These are phyloP conservation scores for Candida coleopterorum DNA, from an alignment of 805 yeast species.

Conservation along the genomic window DNA sequence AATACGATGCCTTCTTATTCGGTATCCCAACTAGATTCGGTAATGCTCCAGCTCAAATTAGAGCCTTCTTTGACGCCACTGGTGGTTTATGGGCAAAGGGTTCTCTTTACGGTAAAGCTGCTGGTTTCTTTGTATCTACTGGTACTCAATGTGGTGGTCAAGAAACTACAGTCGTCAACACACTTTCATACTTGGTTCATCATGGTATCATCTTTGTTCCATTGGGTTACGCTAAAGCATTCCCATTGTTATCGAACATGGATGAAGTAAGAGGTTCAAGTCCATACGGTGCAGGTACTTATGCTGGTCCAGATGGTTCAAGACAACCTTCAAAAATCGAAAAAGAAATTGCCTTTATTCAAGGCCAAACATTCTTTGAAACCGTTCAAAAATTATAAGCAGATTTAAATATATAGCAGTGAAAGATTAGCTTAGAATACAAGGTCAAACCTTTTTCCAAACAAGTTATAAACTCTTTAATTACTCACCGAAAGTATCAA, in stretches of 20 bases:
- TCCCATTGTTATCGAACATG: slow-evolving; percentile 50
- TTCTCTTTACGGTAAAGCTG: slow-evolving; percentile 67
- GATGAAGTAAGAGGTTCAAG: slow-evolving; percentile 75
- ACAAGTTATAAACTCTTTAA: too few species aligned
- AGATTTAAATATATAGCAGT: too few species aligned
- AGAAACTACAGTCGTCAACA: slow-evolving; percentile 63
- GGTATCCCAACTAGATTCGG: slow-evolving; percentile 90
- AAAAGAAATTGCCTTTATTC: slow-evolving; percentile 55
- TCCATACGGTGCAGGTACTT: slow-evolving; percentile 83
- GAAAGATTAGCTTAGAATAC: too few species aligned
- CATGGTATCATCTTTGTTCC: slow-evolving; percentile 82
- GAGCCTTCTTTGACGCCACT: slow-evolving; percentile 70
- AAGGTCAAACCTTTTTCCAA: too few species aligned
- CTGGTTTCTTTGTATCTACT: slow-evolving; percentile 67
- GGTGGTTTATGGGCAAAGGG: slow-evolving; percentile 72
- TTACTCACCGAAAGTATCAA: too few species aligned
- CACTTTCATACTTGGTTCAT: slow-evolving; percentile 63
- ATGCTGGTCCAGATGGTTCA: slow-evolving; percentile 74
- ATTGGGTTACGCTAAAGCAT: slow-evolving; percentile 61
- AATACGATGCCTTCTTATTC: slow-evolving; percentile 76
- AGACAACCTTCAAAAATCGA: slow-evolving; percentile 63
- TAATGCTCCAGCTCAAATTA: slow-evolving; percentile 72
- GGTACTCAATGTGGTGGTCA: slow-evolving; percentile 82
- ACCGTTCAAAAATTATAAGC: slow-evolving; percentile 1
- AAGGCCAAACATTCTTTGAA: slow-evolving; percentile 44